Evolutionary conservation across 305 asterid species (phyloP).

Genomic region (Striga hermonthica): DNA sequence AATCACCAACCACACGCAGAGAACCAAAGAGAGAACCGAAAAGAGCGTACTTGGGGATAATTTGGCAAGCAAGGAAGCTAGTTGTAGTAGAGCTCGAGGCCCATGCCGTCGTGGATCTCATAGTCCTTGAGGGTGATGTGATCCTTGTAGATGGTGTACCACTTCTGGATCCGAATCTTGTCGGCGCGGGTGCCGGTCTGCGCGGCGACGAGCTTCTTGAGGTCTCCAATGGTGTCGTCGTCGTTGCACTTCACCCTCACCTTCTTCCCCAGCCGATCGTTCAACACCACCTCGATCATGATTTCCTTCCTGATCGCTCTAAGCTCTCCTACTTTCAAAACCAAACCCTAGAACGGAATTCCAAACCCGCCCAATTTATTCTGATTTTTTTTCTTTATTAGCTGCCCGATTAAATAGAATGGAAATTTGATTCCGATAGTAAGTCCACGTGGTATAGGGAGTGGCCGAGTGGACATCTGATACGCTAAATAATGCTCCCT

Average conservation of each 20-base stretch:
- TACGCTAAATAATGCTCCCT: too few relatives aligned
- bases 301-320: constrained; percentile 4
- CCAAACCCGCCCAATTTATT: background rate
- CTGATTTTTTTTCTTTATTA: background rate
- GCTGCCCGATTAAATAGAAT: background rate
- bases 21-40: too few relatives aligned
- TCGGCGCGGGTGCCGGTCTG: constrained; percentile 88
- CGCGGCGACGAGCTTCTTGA: constrained; percentile 93
- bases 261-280: constrained; percentile 95
- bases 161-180: constrained; percentile 85
- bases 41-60: too few relatives aligned
- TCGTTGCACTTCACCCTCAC: constrained; percentile 93
- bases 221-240: constrained; percentile 84
- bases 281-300: constrained; percentile 91
- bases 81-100: constrained; percentile 75
- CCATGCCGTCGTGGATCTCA: constrained; percentile 78
- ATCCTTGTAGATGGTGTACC: constrained; percentile 88
- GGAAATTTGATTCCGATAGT: too few relatives aligned
- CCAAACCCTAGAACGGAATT: constrained; percentile 29
- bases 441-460: too few relatives aligned
- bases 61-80: background rate
- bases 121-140: constrained; percentile 88
- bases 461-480: too few relatives aligned
- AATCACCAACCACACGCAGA: too few relatives aligned
- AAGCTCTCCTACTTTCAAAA: background rate